Conservation (phyloP, 495 filamentous ascomycete genomes). For the Elasticomyces elasticus region DNA sequence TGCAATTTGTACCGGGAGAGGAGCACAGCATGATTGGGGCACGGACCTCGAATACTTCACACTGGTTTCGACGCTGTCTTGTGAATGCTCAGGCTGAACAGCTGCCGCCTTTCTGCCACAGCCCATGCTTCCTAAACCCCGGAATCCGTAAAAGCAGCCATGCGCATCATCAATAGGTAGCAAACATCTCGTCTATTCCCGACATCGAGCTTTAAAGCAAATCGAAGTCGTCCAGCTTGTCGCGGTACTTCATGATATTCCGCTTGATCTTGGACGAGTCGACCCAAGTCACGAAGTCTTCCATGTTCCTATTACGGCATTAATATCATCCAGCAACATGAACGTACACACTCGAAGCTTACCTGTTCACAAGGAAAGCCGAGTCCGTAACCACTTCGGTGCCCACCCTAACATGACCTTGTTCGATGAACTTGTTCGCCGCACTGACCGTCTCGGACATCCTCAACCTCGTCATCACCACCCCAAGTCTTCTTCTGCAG, state of each 20-base stretch:
- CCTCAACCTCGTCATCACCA: constrained; percentile 76
- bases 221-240: constrained; percentile 95
- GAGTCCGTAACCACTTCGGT: constrained; percentile 85
- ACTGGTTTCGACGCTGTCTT: too few species aligned
- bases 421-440: constrained; percentile 79
- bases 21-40: too few species aligned
- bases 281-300: constrained; percentile 97
- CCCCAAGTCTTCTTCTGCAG: constrained; percentile 66
- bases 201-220: constrained; percentile 44
- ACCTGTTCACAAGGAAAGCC: constrained; percentile 60
- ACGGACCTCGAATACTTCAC: too few species aligned
- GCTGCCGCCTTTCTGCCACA: too few species aligned
- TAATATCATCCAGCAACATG: constrained; percentile 29
- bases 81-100: too few species aligned
- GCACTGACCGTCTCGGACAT: constrained; percentile 85
- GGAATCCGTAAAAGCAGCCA: too few species aligned
- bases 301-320: constrained; percentile 56
- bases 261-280: constrained; percentile 94
- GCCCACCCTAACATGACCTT: constrained; percentile 90
- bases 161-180: too few species aligned
- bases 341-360: neutral
- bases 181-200: too few species aligned
- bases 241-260: constrained; percentile 83
- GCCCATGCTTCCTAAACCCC: too few species aligned
- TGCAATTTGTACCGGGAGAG: too few species aligned